phyloP scores from a whole-genome alignment of 2,329 filamentous ascomycete species.

The Clarireedia sp. region DNA sequence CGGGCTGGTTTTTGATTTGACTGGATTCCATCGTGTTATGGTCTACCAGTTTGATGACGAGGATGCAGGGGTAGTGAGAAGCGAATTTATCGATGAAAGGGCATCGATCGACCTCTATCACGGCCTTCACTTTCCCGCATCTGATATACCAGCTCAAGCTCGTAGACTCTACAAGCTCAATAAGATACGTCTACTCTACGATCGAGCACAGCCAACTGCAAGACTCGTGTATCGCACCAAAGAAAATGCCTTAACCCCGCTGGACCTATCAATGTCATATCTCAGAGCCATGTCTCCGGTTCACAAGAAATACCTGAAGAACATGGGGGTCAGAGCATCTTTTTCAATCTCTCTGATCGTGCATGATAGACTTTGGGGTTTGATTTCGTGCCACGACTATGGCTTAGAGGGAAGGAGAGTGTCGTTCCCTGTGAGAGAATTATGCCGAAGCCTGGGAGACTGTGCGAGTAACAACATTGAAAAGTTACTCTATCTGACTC shows the following conservation, averaged over 20 bases:
- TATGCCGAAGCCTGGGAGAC: slow-evolving; percentile 57
- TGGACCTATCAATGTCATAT: slow-evolving; percentile 67
- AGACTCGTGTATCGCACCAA: slow-evolving; percentile 70
- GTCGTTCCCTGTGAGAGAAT: slow-evolving; percentile 47
- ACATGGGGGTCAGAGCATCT: slow-evolving; percentile 84
- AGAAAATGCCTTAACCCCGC: slow-evolving; percentile 62
- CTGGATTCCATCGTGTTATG: slow-evolving; percentile 88
- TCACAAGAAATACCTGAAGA: slow-evolving; percentile 75
- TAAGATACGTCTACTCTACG: slow-evolving; percentile 80
- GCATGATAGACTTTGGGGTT: slow-evolving; percentile 77
- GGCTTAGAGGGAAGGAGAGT: slow-evolving; percentile 51
- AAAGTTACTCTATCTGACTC: slow-evolving; percentile 11
- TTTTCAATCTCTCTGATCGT: slow-evolving; percentile 93
- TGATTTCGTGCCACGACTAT: slow-evolving; percentile 82
- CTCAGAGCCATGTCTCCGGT: slow-evolving; percentile 86
- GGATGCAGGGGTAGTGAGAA: slow-evolving; percentile 81
- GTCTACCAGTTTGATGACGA: slow-evolving; percentile 80
- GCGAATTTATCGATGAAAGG: slow-evolving; percentile 76
- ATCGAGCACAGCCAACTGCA: slow-evolving; percentile 71
- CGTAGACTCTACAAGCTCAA: slow-evolving; percentile 83
- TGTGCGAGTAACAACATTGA: slow-evolving; percentile 45
- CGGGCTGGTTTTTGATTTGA: slow-evolving; percentile 80
- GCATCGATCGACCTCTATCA: slow-evolving; percentile 79
- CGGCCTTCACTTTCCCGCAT: slow-evolving; percentile 80
- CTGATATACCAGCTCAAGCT: slow-evolving; percentile 79